phyloP scores from a whole-genome alignment of 225 moss, liverwort and hornwort species.

The Bryoerythrophyllum caledonicum region DNA sequence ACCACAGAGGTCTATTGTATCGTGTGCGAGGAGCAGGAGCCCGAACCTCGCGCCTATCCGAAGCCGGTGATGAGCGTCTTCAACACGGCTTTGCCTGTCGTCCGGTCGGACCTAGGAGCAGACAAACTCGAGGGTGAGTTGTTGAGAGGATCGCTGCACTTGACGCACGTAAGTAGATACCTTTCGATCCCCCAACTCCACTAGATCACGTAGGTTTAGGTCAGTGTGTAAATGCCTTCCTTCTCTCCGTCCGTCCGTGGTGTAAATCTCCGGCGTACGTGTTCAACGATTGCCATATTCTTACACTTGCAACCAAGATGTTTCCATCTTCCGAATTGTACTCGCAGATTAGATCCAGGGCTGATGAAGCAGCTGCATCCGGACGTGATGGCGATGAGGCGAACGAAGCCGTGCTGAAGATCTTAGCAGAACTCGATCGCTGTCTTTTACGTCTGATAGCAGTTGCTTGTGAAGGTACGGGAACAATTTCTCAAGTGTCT shows the following conservation, averaged over 20 bases:
- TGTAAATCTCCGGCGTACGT: background rate
- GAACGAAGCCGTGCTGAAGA: slow-evolving; percentile 68
- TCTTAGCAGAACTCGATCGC: slow-evolving; percentile 86
- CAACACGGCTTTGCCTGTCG: slow-evolving; percentile 71
- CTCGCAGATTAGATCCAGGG: slow-evolving; percentile 58
- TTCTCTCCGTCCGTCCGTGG: background rate
- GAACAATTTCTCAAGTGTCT: too few species aligned
- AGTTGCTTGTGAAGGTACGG: slow-evolving; percentile 89
- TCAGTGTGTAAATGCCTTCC: background rate
- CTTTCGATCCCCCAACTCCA: too few species aligned
- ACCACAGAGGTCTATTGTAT: slow-evolving; percentile 75
- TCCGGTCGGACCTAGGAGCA: slow-evolving; percentile 88
- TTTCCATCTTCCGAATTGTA: background rate
- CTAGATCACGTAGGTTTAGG: background rate
- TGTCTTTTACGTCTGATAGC: slow-evolving; percentile 87
- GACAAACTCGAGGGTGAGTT: slow-evolving; percentile 84
- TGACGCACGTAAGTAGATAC: slow-evolving; percentile 65
- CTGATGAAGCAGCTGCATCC: slow-evolving; percentile 69
- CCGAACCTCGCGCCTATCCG: slow-evolving; percentile 47
- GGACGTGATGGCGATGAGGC: slow-evolving; percentile 66
- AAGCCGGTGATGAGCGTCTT: slow-evolving; percentile 83
- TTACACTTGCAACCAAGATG: background rate
- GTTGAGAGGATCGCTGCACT: slow-evolving; percentile 59
- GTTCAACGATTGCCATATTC: background rate
- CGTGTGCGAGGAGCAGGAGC: slow-evolving; percentile 69